Base-by-base conservation (phyloP, 345 rosid species). In the Pseudoturritis turrita region DNA sequence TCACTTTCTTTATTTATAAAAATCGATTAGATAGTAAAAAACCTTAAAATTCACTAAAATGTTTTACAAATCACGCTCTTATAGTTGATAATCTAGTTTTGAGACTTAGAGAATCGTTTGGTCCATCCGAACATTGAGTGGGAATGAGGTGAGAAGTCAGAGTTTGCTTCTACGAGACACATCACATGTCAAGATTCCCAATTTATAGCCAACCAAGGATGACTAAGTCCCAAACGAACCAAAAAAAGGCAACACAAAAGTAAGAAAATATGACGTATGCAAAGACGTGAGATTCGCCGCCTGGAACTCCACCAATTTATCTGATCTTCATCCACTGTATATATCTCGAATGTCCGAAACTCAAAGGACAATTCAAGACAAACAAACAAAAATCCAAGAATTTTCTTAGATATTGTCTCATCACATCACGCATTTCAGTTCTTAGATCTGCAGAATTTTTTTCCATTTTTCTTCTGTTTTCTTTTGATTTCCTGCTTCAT, bases 221-320 rank as follows among this genome's bases (percentile, higher is more conserved):
- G 75, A 71, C 75, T 37, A 10, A 8, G 51, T 39, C 68, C 12
- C 3, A 10, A n/a, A 33, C 19, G 46, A 62, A 62, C 51, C 4
- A 31, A 6, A 45, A 39, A 10, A 36, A 39, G 3, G 14, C 10
- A 53, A 18, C 35, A 31, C 45, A 55, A 65, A 65, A 19, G 18
- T 6, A 45, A n/a, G n/a, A 25, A 63, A 33, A 21, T 0, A 45
- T 64, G 77, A 64, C 70, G 76, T 41, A 7, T 52, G 62, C 62
- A 72, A 31, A 72, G 63, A 72, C 76, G 50, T 73, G 21, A 54
- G 28, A 43, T 72, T 54, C 57, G 57, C 57, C 77, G 12, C 29
- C 56, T 52, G 17, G n/a, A 40, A 41, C 28, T 43, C 44, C 47
- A 31, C 31, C 62, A 25, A 39, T 26, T 62, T 6, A 44, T 62